These are phyloP conservation scores for Exidia glandulosa DNA, from an alignment of 768 basidiomycete species.

Conservation along the genomic window DNA sequence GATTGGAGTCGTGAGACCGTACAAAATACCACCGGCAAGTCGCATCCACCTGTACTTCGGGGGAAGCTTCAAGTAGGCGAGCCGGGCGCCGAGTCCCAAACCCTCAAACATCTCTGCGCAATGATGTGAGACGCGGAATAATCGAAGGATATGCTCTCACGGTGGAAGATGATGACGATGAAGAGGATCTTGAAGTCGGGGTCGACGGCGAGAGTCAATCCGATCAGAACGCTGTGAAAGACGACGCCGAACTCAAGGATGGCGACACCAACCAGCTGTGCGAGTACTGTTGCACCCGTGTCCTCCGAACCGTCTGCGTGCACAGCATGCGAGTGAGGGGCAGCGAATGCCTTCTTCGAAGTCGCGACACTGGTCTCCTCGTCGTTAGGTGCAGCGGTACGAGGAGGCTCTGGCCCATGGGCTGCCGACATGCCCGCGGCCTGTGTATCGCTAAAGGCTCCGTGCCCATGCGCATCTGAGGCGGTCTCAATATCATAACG, in stretches of 20 bases:
- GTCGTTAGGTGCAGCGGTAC: neutral
- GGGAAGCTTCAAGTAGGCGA: conserved; percentile 64
- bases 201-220: conserved; percentile 87
- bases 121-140: neutral
- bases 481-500: neutral
- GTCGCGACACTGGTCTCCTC: conserved; percentile 7
- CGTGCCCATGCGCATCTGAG: conserved; percentile 60
- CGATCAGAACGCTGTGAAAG: conserved; percentile 78
- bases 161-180: conserved; percentile 84
- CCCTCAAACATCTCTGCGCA: conserved; percentile 83
- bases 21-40: conserved; percentile 47
- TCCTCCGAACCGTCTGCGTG: conserved; percentile 11
- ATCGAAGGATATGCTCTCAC: conserved; percentile 35
- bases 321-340: conserved; percentile 4
- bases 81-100: conserved; percentile 80
- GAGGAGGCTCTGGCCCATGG: conserved; percentile 50
- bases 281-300: conserved; percentile 33
- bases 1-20: conserved; percentile 72
- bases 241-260: conserved; percentile 93
- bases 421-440: conserved; percentile 25
- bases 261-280: conserved; percentile 77
- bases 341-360: conserved; percentile 11
- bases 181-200: conserved; percentile 74
- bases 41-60: conserved; percentile 45
- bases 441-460: conserved; percentile 36